phyloP scores from a whole-genome alignment of 768 basidiomycete species.

The Paxillus ammoniavirescens region DNA sequence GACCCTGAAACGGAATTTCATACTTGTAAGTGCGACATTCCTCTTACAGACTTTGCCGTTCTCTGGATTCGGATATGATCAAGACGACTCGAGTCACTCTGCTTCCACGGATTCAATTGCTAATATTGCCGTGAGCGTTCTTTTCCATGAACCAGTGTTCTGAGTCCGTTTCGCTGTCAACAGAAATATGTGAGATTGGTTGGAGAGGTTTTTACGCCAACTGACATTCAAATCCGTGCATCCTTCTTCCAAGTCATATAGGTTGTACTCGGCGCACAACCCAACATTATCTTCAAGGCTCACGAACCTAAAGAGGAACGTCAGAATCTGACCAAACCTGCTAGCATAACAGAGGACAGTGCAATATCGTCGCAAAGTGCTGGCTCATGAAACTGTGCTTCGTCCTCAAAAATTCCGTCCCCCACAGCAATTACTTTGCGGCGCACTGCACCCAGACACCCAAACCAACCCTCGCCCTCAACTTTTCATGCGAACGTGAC shows the following conservation, averaged over 20 bases:
- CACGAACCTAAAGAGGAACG: background rate
- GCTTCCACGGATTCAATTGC: conserved; percentile 3
- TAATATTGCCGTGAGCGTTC: conserved; percentile 5
- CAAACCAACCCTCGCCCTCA: background rate
- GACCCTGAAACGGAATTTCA: conserved; percentile 3
- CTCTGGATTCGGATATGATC: conserved; percentile 1
- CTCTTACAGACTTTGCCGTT: background rate
- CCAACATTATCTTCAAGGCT: too few species aligned
- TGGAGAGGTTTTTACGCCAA: too few species aligned
- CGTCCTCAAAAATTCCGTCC: background rate
- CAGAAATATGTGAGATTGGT: too few species aligned
- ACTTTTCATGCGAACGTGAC: background rate
- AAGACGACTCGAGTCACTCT: conserved; percentile 6
- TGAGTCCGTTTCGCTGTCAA: too few species aligned
- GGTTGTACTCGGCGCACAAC: too few species aligned
- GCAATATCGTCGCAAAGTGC: background rate
- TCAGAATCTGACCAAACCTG: background rate
- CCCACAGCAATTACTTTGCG: background rate
- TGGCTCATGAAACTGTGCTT: background rate
- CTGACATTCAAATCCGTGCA: too few species aligned
- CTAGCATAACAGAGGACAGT: background rate
- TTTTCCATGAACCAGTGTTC: background rate
- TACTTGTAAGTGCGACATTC: background rate
- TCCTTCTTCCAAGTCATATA: too few species aligned
- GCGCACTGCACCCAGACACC: background rate